Evolutionary conservation across 2,329 filamentous ascomycete species (phyloP).

Genomic region (Aureobasidium sp.): DNA sequence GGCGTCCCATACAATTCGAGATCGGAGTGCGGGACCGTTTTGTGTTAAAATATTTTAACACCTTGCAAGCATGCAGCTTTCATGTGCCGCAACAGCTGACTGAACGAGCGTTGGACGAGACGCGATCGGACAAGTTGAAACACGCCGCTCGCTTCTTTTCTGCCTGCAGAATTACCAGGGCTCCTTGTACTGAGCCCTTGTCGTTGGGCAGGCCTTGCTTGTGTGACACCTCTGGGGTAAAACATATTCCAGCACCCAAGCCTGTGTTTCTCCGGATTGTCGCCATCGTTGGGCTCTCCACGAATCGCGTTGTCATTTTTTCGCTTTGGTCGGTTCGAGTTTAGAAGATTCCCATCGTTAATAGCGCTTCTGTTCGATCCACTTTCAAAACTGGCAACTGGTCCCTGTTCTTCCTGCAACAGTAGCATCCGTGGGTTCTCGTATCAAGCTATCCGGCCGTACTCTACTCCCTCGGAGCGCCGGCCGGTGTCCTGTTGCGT

Average conservation of each 20-base stretch:
- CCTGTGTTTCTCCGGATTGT: background rate
- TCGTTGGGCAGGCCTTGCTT: background rate
- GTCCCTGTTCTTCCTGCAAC: background rate
- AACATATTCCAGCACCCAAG: background rate
- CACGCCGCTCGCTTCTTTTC: background rate
- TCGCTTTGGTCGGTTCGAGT: background rate
- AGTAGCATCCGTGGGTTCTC: background rate
- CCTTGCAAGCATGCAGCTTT: background rate
- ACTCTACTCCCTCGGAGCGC: background rate
- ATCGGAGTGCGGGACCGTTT: slow-evolving; percentile 10
- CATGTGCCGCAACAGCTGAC: background rate
- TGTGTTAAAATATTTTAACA: slow-evolving; percentile 8
- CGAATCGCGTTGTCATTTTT: background rate
- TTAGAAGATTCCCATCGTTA: background rate
- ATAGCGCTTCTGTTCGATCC: background rate
- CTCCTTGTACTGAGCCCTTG: background rate
- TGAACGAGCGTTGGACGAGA: background rate
- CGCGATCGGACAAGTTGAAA: background rate
- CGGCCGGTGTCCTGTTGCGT: background rate
- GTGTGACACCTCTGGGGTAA: slow-evolving; percentile 2
- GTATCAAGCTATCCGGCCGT: background rate
- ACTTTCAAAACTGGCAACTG: background rate
- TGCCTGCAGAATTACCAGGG: background rate
- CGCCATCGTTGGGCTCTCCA: background rate
- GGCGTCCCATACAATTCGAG: slow-evolving; percentile 2